Evolutionary conservation across 1,139 yeast species (phyloP).

Genomic region (Meyerozyma sp.): DNA sequence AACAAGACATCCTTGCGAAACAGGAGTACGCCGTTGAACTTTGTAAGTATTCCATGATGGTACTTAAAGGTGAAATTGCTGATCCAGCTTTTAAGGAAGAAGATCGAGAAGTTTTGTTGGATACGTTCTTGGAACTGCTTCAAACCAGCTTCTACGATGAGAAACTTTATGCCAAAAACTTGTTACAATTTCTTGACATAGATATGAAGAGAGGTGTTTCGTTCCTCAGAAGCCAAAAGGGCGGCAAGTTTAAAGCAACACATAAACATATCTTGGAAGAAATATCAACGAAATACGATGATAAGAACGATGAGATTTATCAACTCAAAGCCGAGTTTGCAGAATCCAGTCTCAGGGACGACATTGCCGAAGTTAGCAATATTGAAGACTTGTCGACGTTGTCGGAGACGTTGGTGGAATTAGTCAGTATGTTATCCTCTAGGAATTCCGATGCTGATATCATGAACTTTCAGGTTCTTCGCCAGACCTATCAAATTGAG

Average conservation of each 20-base stretch:
- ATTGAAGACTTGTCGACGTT: constrained; percentile 1
- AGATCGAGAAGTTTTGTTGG: not conserved
- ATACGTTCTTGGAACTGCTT: constrained; percentile 9
- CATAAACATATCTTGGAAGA: constrained; percentile 31
- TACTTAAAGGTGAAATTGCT: not conserved
- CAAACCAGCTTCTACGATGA: constrained; percentile 16
- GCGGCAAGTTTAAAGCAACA: constrained; percentile 19
- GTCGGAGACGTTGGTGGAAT: constrained; percentile 11
- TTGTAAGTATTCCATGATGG: not conserved
- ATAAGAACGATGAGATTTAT: constrained; percentile 18
- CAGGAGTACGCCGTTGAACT: not conserved
- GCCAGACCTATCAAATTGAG: constrained; percentile 24
- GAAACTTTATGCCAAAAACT: constrained; percentile 18
- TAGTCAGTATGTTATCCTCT: constrained; percentile 8
- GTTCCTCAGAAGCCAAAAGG: constrained; percentile 25
- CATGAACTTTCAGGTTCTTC: constrained; percentile 22
- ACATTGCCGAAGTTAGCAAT: constrained; percentile 3
- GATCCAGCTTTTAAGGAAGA: not conserved
- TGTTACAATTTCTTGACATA: constrained; percentile 27
- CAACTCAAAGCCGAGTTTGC: constrained; percentile 31
- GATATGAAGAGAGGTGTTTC: constrained; percentile 24
- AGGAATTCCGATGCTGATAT: constrained; percentile 13
- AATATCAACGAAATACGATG: constrained; percentile 15
- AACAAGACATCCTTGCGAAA: not conserved
- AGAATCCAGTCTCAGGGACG: constrained; percentile 25